Evolutionary conservation across 192 early-diverging fungal species (phyloP).

Genomic region (Diversispora eburnea): DNA sequence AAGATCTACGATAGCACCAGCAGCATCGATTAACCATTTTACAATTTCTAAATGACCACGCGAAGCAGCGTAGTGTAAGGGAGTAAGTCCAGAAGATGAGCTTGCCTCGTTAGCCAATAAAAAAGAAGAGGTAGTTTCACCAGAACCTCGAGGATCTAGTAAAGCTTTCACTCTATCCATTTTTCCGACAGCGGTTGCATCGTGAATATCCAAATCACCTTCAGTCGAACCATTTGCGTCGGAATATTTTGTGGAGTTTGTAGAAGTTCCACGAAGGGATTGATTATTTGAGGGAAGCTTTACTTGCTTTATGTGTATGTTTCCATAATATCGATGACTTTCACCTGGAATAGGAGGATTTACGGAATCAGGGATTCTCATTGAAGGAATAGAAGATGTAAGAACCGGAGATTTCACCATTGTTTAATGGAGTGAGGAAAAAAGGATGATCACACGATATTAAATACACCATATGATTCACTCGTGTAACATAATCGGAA

Average conservation of each 20-base stretch:
- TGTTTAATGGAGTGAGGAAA: background rate
- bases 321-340: conserved; percentile 55
- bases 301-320: conserved; percentile 46
- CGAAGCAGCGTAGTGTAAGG: conserved; percentile 58
- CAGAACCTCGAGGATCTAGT: conserved; percentile 10
- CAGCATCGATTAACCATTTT: conserved; percentile 52
- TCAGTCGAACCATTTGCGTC: conserved; percentile 2
- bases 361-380: conserved; percentile 49
- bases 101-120: conserved; percentile 16
- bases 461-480: no score
- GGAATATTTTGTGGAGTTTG: background rate
- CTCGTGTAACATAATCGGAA: no score
- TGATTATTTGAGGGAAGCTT: conserved; percentile 35
- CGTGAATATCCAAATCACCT: conserved; percentile 8
- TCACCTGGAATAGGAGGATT: conserved; percentile 56
- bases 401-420: background rate
- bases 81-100: conserved; percentile 52
- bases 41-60: conserved; percentile 58
- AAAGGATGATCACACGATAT: no score
- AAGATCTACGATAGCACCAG: conserved; percentile 56
- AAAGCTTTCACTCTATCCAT: conserved; percentile 15
- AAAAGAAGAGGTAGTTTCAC: conserved; percentile 21
- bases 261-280: conserved; percentile 21
- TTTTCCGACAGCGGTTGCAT: conserved; percentile 22
- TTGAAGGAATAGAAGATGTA: background rate